Evolutionary conservation across 306 rosid genomes (phyloP).

Genomic region (Castanea mollissima): DNA sequence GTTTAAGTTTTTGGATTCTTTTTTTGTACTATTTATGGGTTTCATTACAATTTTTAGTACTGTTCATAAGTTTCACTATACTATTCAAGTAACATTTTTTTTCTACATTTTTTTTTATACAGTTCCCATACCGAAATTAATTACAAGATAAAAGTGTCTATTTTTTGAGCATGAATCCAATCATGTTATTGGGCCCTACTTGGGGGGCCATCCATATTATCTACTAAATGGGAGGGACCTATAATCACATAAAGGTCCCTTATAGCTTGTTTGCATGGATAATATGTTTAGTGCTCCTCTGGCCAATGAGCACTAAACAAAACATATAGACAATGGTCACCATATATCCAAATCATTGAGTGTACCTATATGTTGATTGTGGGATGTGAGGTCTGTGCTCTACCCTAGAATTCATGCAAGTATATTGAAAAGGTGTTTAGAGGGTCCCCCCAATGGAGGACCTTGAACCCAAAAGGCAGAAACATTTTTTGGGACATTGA

Average conservation of each 20-base stretch:
- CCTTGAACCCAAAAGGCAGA: constrained; percentile 30
- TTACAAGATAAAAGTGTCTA: not conserved
- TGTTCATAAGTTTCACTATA: fast-evolving
- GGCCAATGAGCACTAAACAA: not conserved
- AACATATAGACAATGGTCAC: not conserved
- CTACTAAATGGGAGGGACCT: not conserved
- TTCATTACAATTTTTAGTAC: fast-evolving
- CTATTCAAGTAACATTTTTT: fast-evolving
- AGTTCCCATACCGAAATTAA: too few species aligned
- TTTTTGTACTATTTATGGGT: fast-evolving
- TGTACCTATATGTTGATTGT: not conserved
- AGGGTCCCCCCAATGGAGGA: constrained; percentile 10
- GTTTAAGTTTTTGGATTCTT: too few species aligned
- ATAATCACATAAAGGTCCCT: not conserved
- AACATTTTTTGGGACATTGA: constrained; percentile 31
- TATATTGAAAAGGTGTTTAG: not conserved
- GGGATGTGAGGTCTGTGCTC: not conserved
- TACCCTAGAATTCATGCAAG: not conserved
- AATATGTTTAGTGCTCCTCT: not conserved
- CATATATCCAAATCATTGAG: not conserved
- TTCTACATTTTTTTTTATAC: too few species aligned
- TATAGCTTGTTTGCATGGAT: not conserved
- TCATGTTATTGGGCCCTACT: not conserved
- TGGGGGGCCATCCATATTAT: not conserved
- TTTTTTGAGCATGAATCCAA: constrained; percentile 6